Evolutionary conservation across 257 asterid species (phyloP), one percentile per base, ranked within the genome.

Genomic region (Solanum pimpinellifolium): DNA sequence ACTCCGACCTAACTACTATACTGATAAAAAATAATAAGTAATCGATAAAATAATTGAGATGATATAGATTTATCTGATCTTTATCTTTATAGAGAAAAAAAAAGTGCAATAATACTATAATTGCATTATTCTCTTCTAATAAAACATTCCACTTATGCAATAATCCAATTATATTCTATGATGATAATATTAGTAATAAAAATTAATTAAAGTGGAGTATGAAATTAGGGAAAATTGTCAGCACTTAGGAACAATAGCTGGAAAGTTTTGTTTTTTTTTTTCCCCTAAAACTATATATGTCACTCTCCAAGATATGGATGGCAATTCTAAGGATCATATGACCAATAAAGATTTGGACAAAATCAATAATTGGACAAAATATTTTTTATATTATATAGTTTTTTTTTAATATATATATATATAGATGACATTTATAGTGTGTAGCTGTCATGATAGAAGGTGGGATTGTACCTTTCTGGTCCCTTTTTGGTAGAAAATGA

Each of bases 311-410:
- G 91, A 91, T 90, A 89, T 90, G 85, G 85, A 47, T 9, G 68
- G 44, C 68, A 80, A 80, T 80, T 47, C 27, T 80, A 49, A 80
- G 69, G 83, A 87, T 87, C 86, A 89, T 72, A 89, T 80, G 69
- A 80, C 85, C 81, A 90, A 90, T 90, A 75, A 89, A 86, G 75
- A 88, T 88, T 90, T 89, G 89, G 87, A 88, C 88, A 90, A 87
- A 85, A 88, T 91, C 92, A 95, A 93, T 93, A 86, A 93, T 93
- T 92, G 92, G 83, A 89, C 89, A 85, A 83, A 75, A 83, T 86
- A 75, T 85, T 76, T 85, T 18, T 18, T 89, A 86, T 88, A 83
- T 47, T 89, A 88, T 78, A 84, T 42, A 76, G 37, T 62, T 27
- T 56, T 56, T 56, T 2, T 13, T 18, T 1, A 25, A 25, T 25